Conservation (phyloP, 179 eudicot genomes). For the Silene vulgaris region DNA sequence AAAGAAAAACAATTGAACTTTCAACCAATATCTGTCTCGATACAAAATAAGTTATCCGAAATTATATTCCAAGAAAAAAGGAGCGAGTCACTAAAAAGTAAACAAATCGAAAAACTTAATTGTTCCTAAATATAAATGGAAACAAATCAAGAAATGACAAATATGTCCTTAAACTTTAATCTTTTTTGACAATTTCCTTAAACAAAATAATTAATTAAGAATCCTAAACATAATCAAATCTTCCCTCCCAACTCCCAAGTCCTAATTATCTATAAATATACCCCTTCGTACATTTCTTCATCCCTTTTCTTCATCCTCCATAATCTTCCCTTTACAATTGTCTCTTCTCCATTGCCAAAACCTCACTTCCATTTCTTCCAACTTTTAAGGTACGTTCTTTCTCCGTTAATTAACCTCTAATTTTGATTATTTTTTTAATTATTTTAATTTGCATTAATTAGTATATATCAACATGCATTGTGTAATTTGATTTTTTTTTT, state of each 20-base stretch:
- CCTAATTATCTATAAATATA: not conserved
- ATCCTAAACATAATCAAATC: not conserved
- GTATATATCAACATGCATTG: not conserved
- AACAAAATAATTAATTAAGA: too few species aligned
- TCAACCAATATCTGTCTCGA: too few species aligned
- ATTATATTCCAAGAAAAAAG: too few species aligned
- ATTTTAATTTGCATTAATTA: not conserved
- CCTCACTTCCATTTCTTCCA: not conserved
- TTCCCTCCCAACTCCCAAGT: not conserved
- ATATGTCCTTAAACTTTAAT: not conserved
- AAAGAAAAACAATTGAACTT: too few species aligned
- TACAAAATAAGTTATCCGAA: too few species aligned
- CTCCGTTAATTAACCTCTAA: not conserved
- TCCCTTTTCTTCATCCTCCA: not conserved
- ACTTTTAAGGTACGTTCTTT: not conserved
- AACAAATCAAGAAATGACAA: conserved; percentile 5
- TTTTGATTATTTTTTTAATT: not conserved
- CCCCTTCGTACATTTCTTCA: too few species aligned
- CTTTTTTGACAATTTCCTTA: too few species aligned
- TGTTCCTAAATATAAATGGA: not conserved
- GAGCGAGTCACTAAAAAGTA: too few species aligned
- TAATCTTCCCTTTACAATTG: not conserved
- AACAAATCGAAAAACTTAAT: too few species aligned
- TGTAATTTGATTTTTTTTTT: not conserved
- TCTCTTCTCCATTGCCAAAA: not conserved